Percentiles rank a stretch among this genome's conserved stretches.
These are phyloP conservation scores for Articulospora tetracladia DNA, from an alignment of 495 filamentous ascomycete genomes.

Conservation along the genomic window DNA sequence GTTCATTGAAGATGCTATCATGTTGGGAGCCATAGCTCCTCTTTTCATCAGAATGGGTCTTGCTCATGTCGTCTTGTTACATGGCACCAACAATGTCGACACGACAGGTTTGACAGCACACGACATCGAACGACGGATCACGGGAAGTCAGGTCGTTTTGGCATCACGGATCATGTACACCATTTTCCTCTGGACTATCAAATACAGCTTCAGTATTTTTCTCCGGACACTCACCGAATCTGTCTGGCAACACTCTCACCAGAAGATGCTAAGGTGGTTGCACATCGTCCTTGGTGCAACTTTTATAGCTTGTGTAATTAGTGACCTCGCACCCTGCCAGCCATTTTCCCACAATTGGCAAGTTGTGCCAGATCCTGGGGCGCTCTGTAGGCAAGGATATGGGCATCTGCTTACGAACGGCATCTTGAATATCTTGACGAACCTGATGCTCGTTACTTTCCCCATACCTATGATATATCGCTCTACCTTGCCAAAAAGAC, in stretches of 20 bases:
- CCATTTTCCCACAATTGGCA: conserved; percentile 90
- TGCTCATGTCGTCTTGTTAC: conserved; percentile 77
- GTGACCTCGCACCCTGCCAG: conserved; percentile 78
- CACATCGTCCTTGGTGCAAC: conserved; percentile 71
- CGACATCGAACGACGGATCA: conserved; percentile 39
- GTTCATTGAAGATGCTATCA: conserved; percentile 85
- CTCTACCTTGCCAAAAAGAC: conserved; percentile 60
- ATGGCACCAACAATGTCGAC: conserved; percentile 81
- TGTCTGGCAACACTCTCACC: conserved; percentile 57
- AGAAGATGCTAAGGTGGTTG: conserved; percentile 60
- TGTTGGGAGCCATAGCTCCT: conserved; percentile 73
- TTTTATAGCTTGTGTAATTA: conserved; percentile 77
- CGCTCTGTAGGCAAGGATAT: conserved; percentile 77
- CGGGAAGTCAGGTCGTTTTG: conserved; percentile 52
- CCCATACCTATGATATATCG: conserved; percentile 81
- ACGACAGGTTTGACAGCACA: conserved; percentile 35
- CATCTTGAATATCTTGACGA: conserved; percentile 78
- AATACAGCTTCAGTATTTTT: conserved; percentile 84
- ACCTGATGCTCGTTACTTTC: conserved; percentile 78
- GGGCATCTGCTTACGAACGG: conserved; percentile 85
- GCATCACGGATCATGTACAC: conserved; percentile 16
- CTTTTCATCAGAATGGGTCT: conserved; percentile 78
- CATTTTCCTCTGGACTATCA: conserved; percentile 81
- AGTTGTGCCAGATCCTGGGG: conserved; percentile 84
- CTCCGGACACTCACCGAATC: conserved; percentile 61